phyloP scores from a whole-genome alignment of 352 stramenopile species.

The Plasmopara halstedii region DNA sequence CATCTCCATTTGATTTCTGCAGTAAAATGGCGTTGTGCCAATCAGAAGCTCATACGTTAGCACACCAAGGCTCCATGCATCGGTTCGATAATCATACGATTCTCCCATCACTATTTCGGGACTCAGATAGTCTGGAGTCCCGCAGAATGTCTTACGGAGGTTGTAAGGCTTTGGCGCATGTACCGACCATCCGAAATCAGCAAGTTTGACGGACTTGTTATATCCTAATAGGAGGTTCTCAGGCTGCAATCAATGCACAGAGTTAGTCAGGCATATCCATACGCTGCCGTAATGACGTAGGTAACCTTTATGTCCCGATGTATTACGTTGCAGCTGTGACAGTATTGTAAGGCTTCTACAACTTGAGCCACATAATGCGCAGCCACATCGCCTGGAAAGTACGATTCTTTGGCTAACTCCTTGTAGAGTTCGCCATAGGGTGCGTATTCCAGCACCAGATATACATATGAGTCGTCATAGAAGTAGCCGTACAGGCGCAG shows the following conservation, averaged over 20 bases:
- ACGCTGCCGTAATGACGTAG: not conserved
- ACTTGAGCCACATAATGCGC: conserved; percentile 74
- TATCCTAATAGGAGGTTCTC: conserved; percentile 77
- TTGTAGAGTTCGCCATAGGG: conserved; percentile 79
- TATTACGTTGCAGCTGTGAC: conserved; percentile 74
- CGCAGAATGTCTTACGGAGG: conserved; percentile 67
- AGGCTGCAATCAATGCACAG: conserved; percentile 27
- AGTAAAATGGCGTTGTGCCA: conserved; percentile 71
- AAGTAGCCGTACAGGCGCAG: conserved; percentile 78
- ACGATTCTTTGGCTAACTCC: conserved; percentile 44
- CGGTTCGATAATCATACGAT: conserved; percentile 56
- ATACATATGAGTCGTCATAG: conserved; percentile 75
- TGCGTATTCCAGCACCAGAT: conserved; percentile 81
- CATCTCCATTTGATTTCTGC: conserved; percentile 76
- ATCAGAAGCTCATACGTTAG: conserved; percentile 78
- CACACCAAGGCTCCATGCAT: conserved; percentile 80
- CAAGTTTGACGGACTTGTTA: conserved; percentile 77
- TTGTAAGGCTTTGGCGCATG: conserved; percentile 57
- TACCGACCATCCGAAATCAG: conserved; percentile 84
- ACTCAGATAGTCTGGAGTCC: conserved; percentile 81
- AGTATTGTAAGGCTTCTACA: conserved; percentile 64
- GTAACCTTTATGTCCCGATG: conserved; percentile 85
- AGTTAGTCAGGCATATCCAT: not conserved
- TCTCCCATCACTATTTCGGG: conserved; percentile 70
- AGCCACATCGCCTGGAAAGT: conserved; percentile 44